Base-by-base conservation (phyloP, 2,329 filamentous ascomycete genomes). In the Metarhizium robertsii region DNA sequence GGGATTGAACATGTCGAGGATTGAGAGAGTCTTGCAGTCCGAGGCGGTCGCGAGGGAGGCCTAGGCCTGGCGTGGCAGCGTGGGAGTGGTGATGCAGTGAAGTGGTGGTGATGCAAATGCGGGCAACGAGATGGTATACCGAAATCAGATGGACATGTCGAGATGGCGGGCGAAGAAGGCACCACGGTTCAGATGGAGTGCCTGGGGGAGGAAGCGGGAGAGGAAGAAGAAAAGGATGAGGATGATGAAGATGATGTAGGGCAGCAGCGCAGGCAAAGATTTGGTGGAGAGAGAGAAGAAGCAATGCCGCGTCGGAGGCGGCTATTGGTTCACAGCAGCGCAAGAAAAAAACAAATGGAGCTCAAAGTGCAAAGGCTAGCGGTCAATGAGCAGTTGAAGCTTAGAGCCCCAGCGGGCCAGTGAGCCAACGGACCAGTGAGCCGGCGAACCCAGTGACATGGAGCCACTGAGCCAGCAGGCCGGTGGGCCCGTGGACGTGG, bases 1-100 rank as follows among this genome's bases (percentile, higher is more conserved):
- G 50, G 81, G 75, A 54, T 81, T 82, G 70, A 86, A 86, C 83
- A 86, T 86, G 67, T 65, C 60, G 46, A 20, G 32, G 52, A 16
- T 46, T 18, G 34, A 43, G 57, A 53, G 20, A 50, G 57, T 53
- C 57, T 51, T 48, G 45, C 14, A 18, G 25, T 48, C 45, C 20
- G 20, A 48, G 52, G 20, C 4, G 32, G 40, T 45, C 48, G 55
- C 55, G n/a, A 56, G 34, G n/a, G 25, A 43, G 36, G 55, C 47
- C 45, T 51, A 32, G 32, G 32, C 6, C n/a, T 36, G n/a, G 55
- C 14, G 30, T 32, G 52, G 30, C 11, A 30, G 51, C 43, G 10
- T 34, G 32, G 32, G 6, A 34, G 32, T 42, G 29, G 30, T 45
- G 18, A 20, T 18, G 18, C 38, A n/a, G 30, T 20, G 18, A 20